phyloP scores from a whole-genome alignment of 257 asterid species.

The Solanum pimpinellifolium region DNA sequence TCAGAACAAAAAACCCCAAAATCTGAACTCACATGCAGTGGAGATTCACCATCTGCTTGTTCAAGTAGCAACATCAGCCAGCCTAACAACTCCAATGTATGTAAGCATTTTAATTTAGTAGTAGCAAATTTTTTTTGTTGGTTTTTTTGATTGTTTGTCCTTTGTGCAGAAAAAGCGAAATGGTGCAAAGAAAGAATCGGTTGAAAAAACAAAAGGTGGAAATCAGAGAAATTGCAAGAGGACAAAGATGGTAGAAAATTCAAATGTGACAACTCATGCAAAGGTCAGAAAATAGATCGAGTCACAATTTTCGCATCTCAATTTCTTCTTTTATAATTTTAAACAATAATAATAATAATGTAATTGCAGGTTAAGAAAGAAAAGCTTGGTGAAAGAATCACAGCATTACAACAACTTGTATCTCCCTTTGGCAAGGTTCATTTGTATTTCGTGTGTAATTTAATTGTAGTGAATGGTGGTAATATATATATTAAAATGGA shows the following conservation, averaged over 20 bases:
- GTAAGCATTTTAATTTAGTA: neutral
- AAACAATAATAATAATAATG: neutral
- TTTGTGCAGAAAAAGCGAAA: slow-evolving; percentile 34
- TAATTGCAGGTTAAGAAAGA: slow-evolving; percentile 48
- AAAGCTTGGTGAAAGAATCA: slow-evolving; percentile 82
- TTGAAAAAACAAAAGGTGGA: slow-evolving; percentile 9
- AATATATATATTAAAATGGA: neutral
- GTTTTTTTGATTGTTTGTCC: neutral
- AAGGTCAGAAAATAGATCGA: slow-evolving; percentile 30
- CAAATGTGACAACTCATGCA: slow-evolving; percentile 39
- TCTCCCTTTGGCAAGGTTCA: slow-evolving; percentile 97
- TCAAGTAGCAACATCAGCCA: slow-evolving; percentile 12
- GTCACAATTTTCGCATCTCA: neutral
- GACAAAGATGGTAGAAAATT: slow-evolving; percentile 21
- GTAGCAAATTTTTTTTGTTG: neutral
- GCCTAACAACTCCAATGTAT: slow-evolving; percentile 1
- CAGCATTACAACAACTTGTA: slow-evolving; percentile 87
- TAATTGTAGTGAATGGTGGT: neutral
- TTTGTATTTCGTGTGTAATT: neutral
- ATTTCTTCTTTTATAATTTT: neutral
- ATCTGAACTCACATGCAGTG: slow-evolving; percentile 41
- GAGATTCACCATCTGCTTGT: slow-evolving; percentile 19
- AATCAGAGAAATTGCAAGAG: slow-evolving; percentile 34
- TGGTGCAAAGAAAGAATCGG: slow-evolving; percentile 19
- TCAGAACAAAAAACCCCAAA: slow-evolving; percentile 11